Evolutionary conservation across 192 early-diverging fungal species (phyloP).

Genomic region (Gaertneriomyces sp.): DNA sequence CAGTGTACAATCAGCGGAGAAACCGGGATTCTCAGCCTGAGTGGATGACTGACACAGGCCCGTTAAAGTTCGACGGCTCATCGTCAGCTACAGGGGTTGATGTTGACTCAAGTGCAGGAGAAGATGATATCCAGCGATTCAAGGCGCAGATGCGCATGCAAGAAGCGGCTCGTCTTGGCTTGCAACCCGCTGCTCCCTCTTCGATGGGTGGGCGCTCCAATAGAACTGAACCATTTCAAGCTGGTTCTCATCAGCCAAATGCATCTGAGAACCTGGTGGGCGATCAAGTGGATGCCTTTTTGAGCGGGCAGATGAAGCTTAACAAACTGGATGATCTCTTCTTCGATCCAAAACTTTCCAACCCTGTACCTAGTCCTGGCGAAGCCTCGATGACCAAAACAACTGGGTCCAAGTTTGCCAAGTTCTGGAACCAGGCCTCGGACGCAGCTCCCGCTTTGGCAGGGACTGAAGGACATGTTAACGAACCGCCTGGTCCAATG

Average conservation of each 20-base stretch:
- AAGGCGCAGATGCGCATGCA: constrained; percentile 28
- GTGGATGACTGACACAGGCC: constrained; percentile 28
- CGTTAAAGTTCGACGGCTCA: neutral
- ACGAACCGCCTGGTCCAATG: too few species aligned
- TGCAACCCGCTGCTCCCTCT: too few species aligned
- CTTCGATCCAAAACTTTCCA: too few species aligned
- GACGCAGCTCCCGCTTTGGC: too few species aligned
- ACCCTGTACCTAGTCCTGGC: too few species aligned
- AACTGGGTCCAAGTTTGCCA: constrained; percentile 1
- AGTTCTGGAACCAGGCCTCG: constrained; percentile 9
- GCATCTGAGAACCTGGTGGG: too few species aligned
- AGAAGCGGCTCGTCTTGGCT: neutral
- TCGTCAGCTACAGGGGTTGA: neutral
- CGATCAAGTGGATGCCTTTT: constrained; percentile 19
- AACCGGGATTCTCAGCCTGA: constrained; percentile 25
- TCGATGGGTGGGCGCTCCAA: too few species aligned
- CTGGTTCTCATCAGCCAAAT: neutral
- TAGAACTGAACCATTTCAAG: too few species aligned
- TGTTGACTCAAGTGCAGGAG: neutral
- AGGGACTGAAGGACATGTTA: too few species aligned
- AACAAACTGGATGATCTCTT: too few species aligned
- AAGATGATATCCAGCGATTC: constrained; percentile 34
- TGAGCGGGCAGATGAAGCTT: too few species aligned
- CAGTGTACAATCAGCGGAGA: neutral
- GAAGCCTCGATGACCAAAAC: too few species aligned